Conservation (phyloP, 108 stramenopile species). For the Conticribra weissflogii region DNA sequence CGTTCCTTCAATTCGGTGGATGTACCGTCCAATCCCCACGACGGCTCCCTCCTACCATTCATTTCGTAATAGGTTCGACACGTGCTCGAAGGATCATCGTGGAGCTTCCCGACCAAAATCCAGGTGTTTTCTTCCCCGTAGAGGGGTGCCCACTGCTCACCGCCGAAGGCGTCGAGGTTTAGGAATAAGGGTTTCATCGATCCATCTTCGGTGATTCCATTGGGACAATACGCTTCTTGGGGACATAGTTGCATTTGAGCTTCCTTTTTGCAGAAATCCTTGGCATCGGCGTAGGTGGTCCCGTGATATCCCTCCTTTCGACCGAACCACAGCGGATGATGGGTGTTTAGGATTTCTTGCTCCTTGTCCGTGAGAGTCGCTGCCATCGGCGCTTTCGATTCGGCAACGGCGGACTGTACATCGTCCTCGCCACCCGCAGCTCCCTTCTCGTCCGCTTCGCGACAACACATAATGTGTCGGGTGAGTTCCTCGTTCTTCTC, state of each 20-base stretch:
- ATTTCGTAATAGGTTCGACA: slow-evolving; percentile 19
- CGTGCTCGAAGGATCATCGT: slow-evolving; percentile 12
- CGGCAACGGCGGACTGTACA: neutral
- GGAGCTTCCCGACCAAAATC: slow-evolving; percentile 17
- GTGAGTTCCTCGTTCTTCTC: slow-evolving; percentile 39
- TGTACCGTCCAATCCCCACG: slow-evolving; percentile 7
- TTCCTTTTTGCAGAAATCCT: slow-evolving; percentile 29
- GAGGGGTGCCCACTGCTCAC: slow-evolving; percentile 47
- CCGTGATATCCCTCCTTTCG: slow-evolving; percentile 34
- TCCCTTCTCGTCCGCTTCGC: slow-evolving; percentile 14
- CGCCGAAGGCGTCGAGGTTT: slow-evolving; percentile 26
- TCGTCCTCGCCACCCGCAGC: neutral
- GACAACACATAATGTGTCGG: slow-evolving; percentile 32
- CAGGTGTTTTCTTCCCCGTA: neutral
- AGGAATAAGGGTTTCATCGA: slow-evolving; percentile 22
- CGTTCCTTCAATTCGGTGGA: neutral
- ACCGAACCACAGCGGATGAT: slow-evolving; percentile 36
- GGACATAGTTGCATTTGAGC: slow-evolving; percentile 40
- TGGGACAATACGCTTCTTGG: slow-evolving; percentile 41
- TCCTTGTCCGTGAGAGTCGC: slow-evolving; percentile 25
- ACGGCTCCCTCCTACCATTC: neutral
- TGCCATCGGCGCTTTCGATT: no score
- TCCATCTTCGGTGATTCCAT: neutral
- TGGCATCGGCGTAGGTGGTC: slow-evolving; percentile 30
- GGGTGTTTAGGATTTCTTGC: slow-evolving; percentile 11